These are phyloP conservation scores for Caloboletus firmus DNA, from an alignment of 1,284 basidiomycete genomes.

Conservation along the genomic window DNA sequence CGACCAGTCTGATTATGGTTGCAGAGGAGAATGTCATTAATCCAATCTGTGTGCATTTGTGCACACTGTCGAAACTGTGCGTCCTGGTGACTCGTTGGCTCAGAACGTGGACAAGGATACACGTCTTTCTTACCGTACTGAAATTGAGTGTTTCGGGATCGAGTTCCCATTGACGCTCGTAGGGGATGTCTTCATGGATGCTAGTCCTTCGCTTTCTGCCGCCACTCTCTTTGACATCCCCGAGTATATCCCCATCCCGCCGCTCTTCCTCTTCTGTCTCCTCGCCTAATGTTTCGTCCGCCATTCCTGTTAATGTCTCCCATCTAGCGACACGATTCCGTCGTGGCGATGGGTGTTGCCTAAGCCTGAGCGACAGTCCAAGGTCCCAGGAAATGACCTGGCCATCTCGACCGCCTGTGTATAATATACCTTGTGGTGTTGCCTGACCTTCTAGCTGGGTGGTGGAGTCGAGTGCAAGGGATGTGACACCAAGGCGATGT, in stretches of 20 bases:
- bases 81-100: slow-evolving; percentile 36
- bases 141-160: slow-evolving; percentile 51
- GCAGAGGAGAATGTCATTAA: slow-evolving; percentile 92
- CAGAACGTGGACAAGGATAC: slow-evolving; percentile 1
- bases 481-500: slow-evolving; percentile 85
- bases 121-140: slow-evolving; percentile 47
- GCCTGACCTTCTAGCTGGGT: slow-evolving; percentile 66
- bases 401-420: slow-evolving; percentile 92
- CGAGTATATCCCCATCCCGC: slow-evolving; percentile 72
- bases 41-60: slow-evolving; percentile 92
- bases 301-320: slow-evolving; percentile 82
- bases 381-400: slow-evolving; percentile 92
- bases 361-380: slow-evolving; percentile 60
- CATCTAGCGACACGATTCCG: slow-evolving; percentile 46
- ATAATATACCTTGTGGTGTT: slow-evolving; percentile 86
- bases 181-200: slow-evolving; percentile 47
- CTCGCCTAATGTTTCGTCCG: slow-evolving; percentile 64
- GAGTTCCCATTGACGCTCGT: slow-evolving; percentile 79
- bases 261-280: slow-evolving; percentile 53
- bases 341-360: slow-evolving; percentile 27
- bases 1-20: slow-evolving; percentile 88
- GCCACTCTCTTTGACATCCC: slow-evolving; percentile 56
- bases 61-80: slow-evolving; percentile 78
- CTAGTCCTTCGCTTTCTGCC: slow-evolving; percentile 39
- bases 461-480: slow-evolving; percentile 82